Evolutionary conservation across 805 yeast genomes (phyloP).

Genomic region (Dipodascus geniculatus): DNA sequence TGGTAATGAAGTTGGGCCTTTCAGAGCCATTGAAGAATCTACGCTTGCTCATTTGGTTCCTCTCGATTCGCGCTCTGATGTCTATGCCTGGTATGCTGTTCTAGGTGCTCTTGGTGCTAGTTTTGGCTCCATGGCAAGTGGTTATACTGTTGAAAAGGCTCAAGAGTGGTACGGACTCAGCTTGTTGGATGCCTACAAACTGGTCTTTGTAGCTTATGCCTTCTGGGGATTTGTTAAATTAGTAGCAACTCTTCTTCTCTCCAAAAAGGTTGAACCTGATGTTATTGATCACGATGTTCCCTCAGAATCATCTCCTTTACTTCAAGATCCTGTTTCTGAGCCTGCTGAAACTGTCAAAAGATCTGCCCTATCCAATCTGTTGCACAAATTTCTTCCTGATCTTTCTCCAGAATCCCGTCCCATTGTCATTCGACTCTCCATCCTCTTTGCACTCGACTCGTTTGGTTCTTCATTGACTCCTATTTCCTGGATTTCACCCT

Average conservation of each 20-base stretch:
- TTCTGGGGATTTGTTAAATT: constrained; percentile 38
- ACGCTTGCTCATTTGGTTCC: constrained; percentile 37
- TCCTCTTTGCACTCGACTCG: constrained; percentile 63
- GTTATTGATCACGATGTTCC: constrained; percentile 4
- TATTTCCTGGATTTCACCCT: constrained; percentile 72
- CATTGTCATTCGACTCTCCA: constrained; percentile 18
- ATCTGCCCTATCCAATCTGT: neutral
- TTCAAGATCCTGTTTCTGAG: constrained; percentile 5
- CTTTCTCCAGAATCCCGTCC: constrained; percentile 17
- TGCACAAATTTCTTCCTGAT: constrained; percentile 11
- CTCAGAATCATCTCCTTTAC: constrained; percentile 8
- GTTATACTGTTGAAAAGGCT: constrained; percentile 22
- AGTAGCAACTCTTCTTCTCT: constrained; percentile 32
- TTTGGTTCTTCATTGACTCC: constrained; percentile 78
- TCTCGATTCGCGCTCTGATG: constrained; percentile 35
- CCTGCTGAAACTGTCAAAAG: neutral
- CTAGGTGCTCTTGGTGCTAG: constrained; percentile 38
- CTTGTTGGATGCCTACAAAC: constrained; percentile 33
- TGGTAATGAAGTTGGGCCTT: constrained; percentile 52
- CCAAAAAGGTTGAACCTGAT: constrained; percentile 22
- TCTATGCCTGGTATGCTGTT: constrained; percentile 47
- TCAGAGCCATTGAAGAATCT: constrained; percentile 45
- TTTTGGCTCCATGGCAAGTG: constrained; percentile 33
- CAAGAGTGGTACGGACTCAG: constrained; percentile 10
- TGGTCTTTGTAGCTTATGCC: constrained; percentile 43